phyloP scores from a whole-genome alignment of 805 yeast species.

The Priceomyces castillae region DNA sequence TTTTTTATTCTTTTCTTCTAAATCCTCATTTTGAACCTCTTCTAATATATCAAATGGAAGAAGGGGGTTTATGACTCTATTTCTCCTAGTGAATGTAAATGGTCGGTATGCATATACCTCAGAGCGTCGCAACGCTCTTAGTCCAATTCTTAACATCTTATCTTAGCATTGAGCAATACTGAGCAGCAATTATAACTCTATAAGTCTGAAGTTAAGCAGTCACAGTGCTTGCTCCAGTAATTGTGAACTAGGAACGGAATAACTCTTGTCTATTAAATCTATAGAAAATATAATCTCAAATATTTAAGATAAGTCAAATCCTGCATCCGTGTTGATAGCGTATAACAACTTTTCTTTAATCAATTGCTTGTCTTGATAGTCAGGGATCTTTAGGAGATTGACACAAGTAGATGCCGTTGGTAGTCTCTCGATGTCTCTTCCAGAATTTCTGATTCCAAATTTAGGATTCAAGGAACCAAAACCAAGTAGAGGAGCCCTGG shows the following conservation, averaged over 20 bases:
- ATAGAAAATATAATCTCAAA: slow-evolving; percentile 1
- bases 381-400: slow-evolving; percentile 81
- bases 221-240: too few species aligned
- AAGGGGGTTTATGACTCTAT: slow-evolving; percentile 32
- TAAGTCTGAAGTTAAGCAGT: too few species aligned
- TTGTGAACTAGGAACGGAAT: too few species aligned
- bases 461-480: slow-evolving; percentile 70
- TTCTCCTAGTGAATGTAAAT: not conserved
- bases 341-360: slow-evolving; percentile 66
- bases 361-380: slow-evolving; percentile 60
- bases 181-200: too few species aligned
- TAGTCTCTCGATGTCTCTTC: slow-evolving; percentile 52
- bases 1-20: slow-evolving; percentile 25
- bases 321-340: slow-evolving; percentile 78
- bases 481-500: slow-evolving; percentile 89
- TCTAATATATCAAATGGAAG: slow-evolving; percentile 42
- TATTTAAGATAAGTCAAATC: slow-evolving; percentile 74
- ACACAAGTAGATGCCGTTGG: slow-evolving; percentile 96
- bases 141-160: not conserved
- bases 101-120: not conserved
- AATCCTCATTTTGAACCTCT: slow-evolving; percentile 31
- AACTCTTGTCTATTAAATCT: not conserved
- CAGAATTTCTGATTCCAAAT: slow-evolving; percentile 77
- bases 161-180: not conserved
- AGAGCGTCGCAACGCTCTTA: not conserved